Evolutionary conservation across 495 filamentous ascomycete species (phyloP).

Genomic region (Xylaria palmicola): DNA sequence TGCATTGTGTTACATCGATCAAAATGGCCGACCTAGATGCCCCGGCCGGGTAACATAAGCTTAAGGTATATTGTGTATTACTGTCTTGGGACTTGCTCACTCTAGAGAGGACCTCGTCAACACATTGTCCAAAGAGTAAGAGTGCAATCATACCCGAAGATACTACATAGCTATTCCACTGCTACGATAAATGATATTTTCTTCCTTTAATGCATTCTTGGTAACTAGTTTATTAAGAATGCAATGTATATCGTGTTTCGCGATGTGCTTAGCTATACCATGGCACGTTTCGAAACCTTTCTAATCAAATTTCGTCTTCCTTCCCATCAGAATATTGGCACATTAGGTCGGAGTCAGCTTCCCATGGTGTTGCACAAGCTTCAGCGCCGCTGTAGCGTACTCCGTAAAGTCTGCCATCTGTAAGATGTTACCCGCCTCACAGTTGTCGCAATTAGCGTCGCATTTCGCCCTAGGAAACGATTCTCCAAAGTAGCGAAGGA

Average conservation of each 20-base stretch:
- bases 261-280: not conserved
- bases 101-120: not conserved
- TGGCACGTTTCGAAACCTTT: not conserved
- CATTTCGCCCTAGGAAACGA: not conserved
- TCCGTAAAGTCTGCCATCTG: not conserved
- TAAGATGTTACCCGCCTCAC: not conserved
- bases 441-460: not conserved
- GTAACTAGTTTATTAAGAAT: not conserved
- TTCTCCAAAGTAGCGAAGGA: not conserved
- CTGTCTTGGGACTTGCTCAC: not conserved
- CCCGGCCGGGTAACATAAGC: not conserved
- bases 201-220: not conserved
- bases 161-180: not conserved
- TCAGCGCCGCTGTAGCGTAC: not conserved
- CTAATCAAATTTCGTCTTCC: not conserved
- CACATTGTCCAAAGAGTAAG: not conserved
- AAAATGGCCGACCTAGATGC: not conserved
- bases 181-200: not conserved
- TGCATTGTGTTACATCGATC: not conserved
- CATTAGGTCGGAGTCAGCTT: not conserved
- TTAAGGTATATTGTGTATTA: not conserved
- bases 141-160: not conserved
- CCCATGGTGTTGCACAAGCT: not conserved
- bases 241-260: not conserved
- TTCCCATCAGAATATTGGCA: not conserved